Conservation (phyloP, 345 rosid species). For the Lepidium africanum region DNA sequence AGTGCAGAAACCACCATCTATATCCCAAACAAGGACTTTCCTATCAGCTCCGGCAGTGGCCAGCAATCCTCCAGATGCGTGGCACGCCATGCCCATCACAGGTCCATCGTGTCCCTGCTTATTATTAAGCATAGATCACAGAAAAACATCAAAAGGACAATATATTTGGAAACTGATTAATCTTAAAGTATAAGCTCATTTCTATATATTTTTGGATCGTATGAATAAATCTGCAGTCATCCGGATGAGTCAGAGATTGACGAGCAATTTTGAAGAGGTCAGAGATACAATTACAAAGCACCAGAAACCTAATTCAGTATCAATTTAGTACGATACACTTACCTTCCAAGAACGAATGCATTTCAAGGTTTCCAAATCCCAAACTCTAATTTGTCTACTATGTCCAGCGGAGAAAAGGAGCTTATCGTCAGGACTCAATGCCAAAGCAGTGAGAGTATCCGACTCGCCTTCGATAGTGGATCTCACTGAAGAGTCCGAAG, state of each 20-base stretch:
- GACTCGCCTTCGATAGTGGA: conserved; percentile 64
- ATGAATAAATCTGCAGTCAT: neutral
- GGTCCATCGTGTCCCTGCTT: conserved; percentile 93
- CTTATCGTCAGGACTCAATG: conserved; percentile 74
- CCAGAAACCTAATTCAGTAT: neutral
- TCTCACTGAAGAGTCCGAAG: conserved; percentile 44
- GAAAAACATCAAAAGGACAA: neutral
- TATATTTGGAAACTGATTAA: neutral
- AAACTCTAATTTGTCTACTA: conserved; percentile 80
- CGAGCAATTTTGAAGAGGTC: neutral
- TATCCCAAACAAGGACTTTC: conserved; percentile 97
- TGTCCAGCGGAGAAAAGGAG: conserved; percentile 86
- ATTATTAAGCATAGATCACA: neutral
- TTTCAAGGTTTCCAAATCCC: conserved; percentile 74
- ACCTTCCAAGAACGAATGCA: conserved; percentile 96
- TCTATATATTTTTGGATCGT: neutral
- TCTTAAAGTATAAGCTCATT: neutral
- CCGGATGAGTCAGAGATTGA: neutral
- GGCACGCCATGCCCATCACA: conserved; percentile 83
- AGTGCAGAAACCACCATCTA: conserved; percentile 95
- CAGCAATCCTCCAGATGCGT: conserved; percentile 88
- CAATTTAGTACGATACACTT: neutral
- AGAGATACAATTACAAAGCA: neutral
- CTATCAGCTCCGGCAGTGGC: conserved; percentile 98
- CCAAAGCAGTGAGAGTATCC: conserved; percentile 64